These are phyloP conservation scores for Triticum timopheevii DNA, from an alignment of 176 grass and related monocot genomes.

Conservation along the genomic window DNA sequence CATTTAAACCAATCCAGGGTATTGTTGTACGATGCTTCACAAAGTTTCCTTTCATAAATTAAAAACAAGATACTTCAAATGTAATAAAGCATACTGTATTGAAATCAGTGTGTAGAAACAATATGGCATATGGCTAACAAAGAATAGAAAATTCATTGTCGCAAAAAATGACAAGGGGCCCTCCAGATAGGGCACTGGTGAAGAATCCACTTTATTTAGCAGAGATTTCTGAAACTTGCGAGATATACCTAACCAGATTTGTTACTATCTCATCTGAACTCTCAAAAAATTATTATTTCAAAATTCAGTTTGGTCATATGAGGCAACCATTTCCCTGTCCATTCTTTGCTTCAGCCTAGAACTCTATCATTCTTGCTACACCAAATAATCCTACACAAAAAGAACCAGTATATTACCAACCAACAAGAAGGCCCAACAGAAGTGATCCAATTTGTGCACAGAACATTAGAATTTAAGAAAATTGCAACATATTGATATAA, in stretches of 20 bases:
- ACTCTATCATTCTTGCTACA: constrained; percentile 29
- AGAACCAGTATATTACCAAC: constrained; percentile 20
- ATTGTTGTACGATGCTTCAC: constrained; percentile 76
- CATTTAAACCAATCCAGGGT: constrained; percentile 93
- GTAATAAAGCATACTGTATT: neutral
- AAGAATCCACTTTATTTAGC: no score
- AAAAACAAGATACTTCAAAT: constrained; percentile 17
- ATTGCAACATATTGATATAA: neutral
- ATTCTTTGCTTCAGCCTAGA: constrained; percentile 16
- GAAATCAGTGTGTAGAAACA: neutral
- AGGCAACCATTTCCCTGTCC: constrained; percentile 45
- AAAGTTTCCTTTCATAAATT: constrained; percentile 70
- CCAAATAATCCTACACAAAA: constrained; percentile 39
- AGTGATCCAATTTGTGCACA: neutral
- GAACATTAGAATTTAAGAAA: constrained; percentile 20
- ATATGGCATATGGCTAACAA: neutral
- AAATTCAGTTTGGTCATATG: constrained; percentile 21
- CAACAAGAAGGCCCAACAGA: neutral
- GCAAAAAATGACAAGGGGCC: constrained; percentile 37
- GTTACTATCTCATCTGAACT: no score
- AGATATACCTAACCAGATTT: no score
- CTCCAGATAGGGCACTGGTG: no score
- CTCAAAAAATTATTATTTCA: no score
- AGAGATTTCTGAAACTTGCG: no score
- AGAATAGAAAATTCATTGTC: constrained; percentile 37